Percentiles rank a stretch among this genome's conserved stretches.
Conservation (phyloP, 208 protist species). For the Trypanosoma melophagium region DNA sequence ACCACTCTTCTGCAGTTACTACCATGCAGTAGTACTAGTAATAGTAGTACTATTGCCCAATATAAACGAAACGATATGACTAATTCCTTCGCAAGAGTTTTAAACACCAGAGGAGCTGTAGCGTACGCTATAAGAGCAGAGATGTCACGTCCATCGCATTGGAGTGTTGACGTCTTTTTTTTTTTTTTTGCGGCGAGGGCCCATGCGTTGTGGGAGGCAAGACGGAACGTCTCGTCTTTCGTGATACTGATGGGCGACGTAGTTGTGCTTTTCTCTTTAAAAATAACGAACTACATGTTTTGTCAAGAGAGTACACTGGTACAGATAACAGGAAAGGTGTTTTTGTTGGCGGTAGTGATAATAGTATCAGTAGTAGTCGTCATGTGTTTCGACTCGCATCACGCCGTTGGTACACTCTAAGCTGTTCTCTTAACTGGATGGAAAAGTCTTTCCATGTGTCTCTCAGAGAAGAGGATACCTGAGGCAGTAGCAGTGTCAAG, state of each 20-base stretch:
- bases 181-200: neutral
- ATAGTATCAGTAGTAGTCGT: neutral
- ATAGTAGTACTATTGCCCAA: too few relatives aligned
- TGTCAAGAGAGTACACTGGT: neutral
- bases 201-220: conserved; percentile 10
- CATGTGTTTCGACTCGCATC: conserved; percentile 11
- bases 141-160: neutral
- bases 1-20: neutral
- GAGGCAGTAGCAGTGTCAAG: neutral
- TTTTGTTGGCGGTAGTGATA: neutral
- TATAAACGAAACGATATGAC: too few relatives aligned
- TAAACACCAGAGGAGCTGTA: conserved; percentile 1
- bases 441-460: conserved; percentile 17
- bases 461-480: conserved; percentile 10
- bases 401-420: conserved; percentile 29
- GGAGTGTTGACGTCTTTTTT: conserved; percentile 29
- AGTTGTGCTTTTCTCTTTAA: conserved; percentile 31
- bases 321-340: neutral
- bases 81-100: neutral
- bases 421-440: conserved; percentile 27
- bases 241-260: conserved; percentile 29
- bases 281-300: conserved; percentile 18
- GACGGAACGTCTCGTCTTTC: conserved; percentile 27
- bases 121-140: neutral
- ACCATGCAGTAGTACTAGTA: neutral